Evolutionary conservation across 2,329 filamentous ascomycete genomes (phyloP).

Genomic region (Talaromyces sp.): DNA sequence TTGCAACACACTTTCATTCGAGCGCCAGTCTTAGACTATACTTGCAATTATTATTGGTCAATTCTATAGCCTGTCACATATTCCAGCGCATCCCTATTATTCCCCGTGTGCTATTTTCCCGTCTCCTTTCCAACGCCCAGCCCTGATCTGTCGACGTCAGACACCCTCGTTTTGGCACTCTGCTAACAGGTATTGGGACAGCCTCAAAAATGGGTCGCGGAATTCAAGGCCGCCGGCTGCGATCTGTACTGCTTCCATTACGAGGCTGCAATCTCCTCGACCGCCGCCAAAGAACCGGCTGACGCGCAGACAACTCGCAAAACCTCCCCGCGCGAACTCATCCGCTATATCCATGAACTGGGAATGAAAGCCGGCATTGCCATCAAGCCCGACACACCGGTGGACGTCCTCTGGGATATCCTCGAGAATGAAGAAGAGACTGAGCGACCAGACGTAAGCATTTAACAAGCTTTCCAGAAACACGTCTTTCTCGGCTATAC

Average conservation of each 20-base stretch:
- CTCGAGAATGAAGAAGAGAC: constrained; percentile 66
- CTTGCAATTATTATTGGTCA: not conserved
- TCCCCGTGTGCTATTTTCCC: not conserved
- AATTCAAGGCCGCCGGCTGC: constrained; percentile 89
- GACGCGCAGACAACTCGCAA: constrained; percentile 58
- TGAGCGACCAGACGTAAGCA: constrained; percentile 81
- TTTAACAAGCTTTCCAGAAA: too few species aligned
- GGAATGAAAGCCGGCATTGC: constrained; percentile 91
- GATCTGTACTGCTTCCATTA: constrained; percentile 99
- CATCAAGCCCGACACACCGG: constrained; percentile 86
- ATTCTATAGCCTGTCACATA: not conserved
- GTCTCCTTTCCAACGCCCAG: not conserved
- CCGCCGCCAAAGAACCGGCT: constrained; percentile 75
- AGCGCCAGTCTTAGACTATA: not conserved
- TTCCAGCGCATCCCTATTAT: not conserved
- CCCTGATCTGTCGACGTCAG: not conserved
- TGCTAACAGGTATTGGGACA: not conserved
- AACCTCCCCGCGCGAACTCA: constrained; percentile 78
- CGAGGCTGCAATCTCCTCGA: constrained; percentile 81
- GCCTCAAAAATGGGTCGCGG: constrained; percentile 92
- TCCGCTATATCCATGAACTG: constrained; percentile 82
- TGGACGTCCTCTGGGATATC: constrained; percentile 89
- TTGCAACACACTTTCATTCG: not conserved
- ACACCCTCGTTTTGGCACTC: not conserved
- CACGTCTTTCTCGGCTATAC: not conserved